Base-by-base conservation (phyloP, 2,329 filamentous ascomycete genomes). In the Beauveria sp. region DNA sequence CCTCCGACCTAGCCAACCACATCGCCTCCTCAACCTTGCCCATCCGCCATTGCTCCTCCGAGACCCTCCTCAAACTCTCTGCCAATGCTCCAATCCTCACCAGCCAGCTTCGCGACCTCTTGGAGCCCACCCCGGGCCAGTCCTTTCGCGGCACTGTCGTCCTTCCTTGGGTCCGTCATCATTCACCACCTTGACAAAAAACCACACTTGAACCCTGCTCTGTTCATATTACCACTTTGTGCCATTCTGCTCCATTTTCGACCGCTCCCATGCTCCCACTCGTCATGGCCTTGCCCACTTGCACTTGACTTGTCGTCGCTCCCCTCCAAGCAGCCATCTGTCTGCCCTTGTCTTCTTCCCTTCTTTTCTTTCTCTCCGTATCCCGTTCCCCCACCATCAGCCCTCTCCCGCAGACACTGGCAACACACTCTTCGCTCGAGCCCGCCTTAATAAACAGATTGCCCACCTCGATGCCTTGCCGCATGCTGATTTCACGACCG, bases 51-150 rank as follows among this genome's bases (percentile, higher is more conserved):
- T 34, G 22, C 53, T 62, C 59, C 55, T 62, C 61, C 61, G 61
- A 62, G 61, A 62, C 61, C 61, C 61, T 62, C 61, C 61, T 62
- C 61, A 62, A 62, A 62, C 61, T 62, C 59, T 61, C 50, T 53
- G 50, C 59, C 46, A 53, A 59, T 48, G 45, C 45, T 48, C 45
- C 34, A 38, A 51, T 51, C 26, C 49, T 51, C 49, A 51, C 49
- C 49, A 51, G 16, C 49, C 59, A 54, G 59, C 59, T 61, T 61
- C 59, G 59, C 59, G 46, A 61, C 50, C 43, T 61, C 49, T 31
- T 57, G 56, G 49, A 48, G 51, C 43, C 18, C 51, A 49, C 31
- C 52, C 46, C 55, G 22, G 56, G 51, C 51, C 45, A 56, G 53
- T 40, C 51, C 51, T 52, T 45, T 57, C 54, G 40, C 40, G 53